Evolutionary conservation across 2,329 filamentous ascomycete species (phyloP), one percentile per base, ranked within the genome.

Genomic region (Aspergillus sp.): DNA sequence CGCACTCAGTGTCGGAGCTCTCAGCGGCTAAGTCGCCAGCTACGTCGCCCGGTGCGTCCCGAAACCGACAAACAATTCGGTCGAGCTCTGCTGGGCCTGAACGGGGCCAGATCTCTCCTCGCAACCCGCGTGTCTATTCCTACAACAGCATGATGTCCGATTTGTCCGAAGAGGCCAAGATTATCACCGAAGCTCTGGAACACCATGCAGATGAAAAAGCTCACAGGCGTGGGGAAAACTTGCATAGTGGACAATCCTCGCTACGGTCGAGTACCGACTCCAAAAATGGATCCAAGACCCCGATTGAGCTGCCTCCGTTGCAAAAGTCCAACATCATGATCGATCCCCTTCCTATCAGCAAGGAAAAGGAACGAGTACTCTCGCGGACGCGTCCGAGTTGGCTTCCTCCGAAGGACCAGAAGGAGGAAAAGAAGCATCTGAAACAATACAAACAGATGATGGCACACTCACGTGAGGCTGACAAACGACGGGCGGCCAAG

Each of bases 371-470:
- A 57, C 82, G 78, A 53, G 78, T 83, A 13, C 65, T 84, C 19
- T 79, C 74, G 75, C 84, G 68, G 71, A 91, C 61, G 69, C 84
- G 69, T 72, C 90, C 77, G 32, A 84, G 77, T 43, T 86, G 77
- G 83, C 73, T 82, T 46, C 83, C 81, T 17, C 81, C 81, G 7
- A 83, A 80, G 69, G 84, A 93, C 55, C 90, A 89, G 2, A 86
- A 86, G 46, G 93, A 98, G 67, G 93, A 98, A 71, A 87, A 82
- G 64, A 85, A 84, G 56, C 93, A 98, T 67, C 65, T 98, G 55
- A 90, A 81, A 61, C 77, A 84, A 58, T 84, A 82, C 61, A 79
- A 83, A 67, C 74, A 72, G 57, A 84, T 84, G 80, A 81, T 84
- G 79, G 76, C 76, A n/a, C 70, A 76, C 41, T 77, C 80, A 23